Evolutionary conservation across 2,329 filamentous ascomycete genomes (phyloP).

Genomic region (Aspergillus awamori): DNA sequence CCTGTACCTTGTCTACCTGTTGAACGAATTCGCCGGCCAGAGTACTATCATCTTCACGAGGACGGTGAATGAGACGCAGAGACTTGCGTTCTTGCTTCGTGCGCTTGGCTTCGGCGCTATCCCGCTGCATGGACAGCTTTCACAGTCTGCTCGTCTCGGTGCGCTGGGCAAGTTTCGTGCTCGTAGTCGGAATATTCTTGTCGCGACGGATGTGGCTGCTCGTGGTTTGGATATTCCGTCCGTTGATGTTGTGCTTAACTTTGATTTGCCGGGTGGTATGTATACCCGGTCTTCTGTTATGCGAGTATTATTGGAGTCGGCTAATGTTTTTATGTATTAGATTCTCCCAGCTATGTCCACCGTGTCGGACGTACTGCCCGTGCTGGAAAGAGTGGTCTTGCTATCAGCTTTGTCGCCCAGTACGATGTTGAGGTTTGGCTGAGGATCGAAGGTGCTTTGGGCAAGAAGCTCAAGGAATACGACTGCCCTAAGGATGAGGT

Average conservation of each 20-base stretch:
- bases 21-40: conserved; percentile 86
- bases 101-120: conserved; percentile 87
- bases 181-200: conserved; percentile 76
- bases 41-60: conserved; percentile 87
- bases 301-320: background rate
- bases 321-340: background rate
- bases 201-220: conserved; percentile 92
- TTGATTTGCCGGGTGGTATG: conserved; percentile 76
- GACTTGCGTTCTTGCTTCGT: conserved; percentile 79
- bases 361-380: conserved; percentile 85
- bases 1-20: conserved; percentile 79
- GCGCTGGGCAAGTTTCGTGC: conserved; percentile 88
- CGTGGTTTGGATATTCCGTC: conserved; percentile 89
- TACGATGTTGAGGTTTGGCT: conserved; percentile 82
- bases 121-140: conserved; percentile 88
- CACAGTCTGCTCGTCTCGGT: conserved; percentile 81
- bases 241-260: conserved; percentile 87
- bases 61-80: conserved; percentile 88
- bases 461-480: conserved; percentile 73
- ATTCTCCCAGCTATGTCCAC: conserved; percentile 82
- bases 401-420: conserved; percentile 80
- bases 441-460: conserved; percentile 79
- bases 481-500: conserved; percentile 77
- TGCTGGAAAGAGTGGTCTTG: conserved; percentile 81
- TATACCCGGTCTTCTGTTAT: background rate